Evolutionary conservation across 2,329 filamentous ascomycete species (phyloP), one percentile per base, ranked within the genome.

Genomic region (Calonectria ilicicola): DNA sequence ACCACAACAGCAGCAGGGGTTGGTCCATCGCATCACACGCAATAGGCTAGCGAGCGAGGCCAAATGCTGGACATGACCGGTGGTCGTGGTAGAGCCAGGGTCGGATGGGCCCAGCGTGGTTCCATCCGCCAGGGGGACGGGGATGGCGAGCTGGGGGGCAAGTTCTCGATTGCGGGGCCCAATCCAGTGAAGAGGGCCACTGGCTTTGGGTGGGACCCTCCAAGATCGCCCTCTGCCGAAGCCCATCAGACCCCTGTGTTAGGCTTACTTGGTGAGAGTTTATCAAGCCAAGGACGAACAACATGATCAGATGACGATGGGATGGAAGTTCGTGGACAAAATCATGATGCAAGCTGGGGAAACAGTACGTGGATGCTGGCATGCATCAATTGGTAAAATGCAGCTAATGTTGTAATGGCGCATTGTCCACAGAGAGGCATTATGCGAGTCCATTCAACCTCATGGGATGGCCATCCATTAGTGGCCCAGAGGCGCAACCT

Each of bases 11-110:
- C 23, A 32, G 26, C 65, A 63, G 53, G 65, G 53, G 56, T 68
- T 47, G 19, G 15, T 23, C 15, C 47, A 27, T 35, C 40, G 40
- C 53, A 68, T 60, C 42, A 62, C 53, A 60, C 29, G 66, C 66
- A 62, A 62, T 46, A 62, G 66, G 66, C 47, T 68, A 58, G 40
- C 49, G 32, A 32, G 65, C 53, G 56, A 67, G 65, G 53, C 56
- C 53, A 56, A 44, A 63, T 63, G 42, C 53, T 68, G 66, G 53
- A 62, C 66, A 68, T 68, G 66, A 51, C 53, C 44, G 65, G 53
- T 62, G 66, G 66, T 49, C 29, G 56, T 68, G 66, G 53, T 51
- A 7, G 66, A 51, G 56, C 44, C 56, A 51, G 66, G 66, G 66
- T 35, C 66, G 53, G 46, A 23, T 63, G 56, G 40, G 66, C 15